A percentile compares a stretch with the other conserved stretches of the same genome.
phyloP scores from a whole-genome alignment of 306 rosid species.

The Benincasa hispida region DNA sequence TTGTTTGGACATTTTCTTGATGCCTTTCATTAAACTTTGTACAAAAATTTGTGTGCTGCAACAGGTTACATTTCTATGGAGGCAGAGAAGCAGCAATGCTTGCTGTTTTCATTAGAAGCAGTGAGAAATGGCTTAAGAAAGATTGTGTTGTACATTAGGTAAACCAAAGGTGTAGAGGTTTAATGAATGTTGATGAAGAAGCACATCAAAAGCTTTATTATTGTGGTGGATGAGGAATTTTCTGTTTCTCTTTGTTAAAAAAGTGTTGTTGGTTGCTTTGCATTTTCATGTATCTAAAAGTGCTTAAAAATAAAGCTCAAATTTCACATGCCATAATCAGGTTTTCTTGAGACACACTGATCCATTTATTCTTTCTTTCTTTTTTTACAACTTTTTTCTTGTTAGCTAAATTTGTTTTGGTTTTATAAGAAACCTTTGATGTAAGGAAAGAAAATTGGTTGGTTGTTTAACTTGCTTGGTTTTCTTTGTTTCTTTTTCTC shows the following conservation, averaged over 20 bases:
- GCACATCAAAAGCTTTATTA: not conserved
- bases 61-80: not conserved
- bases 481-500: not conserved
- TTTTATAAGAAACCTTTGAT: not conserved
- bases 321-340: not conserved
- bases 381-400: not conserved
- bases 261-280: conserved; percentile 6
- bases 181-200: not conserved
- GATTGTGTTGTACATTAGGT: not conserved
- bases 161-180: not conserved
- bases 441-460: not conserved
- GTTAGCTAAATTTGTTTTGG: not conserved
- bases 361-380: not conserved
- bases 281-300: conserved; percentile 2
- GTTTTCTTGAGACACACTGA: not conserved
- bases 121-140: not conserved
- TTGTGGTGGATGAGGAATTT: not conserved
- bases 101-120: not conserved
- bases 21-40: not conserved
- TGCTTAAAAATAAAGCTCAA: not conserved
- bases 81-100: not conserved
- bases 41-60: not conserved
- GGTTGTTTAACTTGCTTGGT: not conserved
- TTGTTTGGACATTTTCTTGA: not conserved
- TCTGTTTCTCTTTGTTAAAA: not conserved